phyloP scores from a whole-genome alignment of 2,329 filamentous ascomycete genomes.

The Scedosporium boydii region DNA sequence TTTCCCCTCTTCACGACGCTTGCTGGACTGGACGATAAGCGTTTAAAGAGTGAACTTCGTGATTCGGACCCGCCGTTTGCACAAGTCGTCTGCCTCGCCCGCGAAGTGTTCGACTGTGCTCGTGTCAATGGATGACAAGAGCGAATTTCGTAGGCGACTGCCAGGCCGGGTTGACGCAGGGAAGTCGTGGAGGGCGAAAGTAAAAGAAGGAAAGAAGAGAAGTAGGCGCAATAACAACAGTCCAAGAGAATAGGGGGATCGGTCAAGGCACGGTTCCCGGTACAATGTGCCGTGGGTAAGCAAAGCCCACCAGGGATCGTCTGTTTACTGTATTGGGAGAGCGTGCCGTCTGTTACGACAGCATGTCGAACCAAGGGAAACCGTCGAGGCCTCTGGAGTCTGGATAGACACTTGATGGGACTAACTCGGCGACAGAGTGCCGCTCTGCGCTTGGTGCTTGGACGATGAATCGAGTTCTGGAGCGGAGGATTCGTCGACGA shows the following conservation, averaged over 20 bases:
- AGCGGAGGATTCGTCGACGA: background rate
- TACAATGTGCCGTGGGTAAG: background rate
- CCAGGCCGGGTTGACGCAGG: background rate
- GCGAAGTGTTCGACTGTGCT: slow-evolving; percentile 36
- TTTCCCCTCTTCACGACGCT: background rate
- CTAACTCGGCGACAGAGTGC: background rate
- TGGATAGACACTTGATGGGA: background rate
- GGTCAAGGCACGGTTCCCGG: background rate
- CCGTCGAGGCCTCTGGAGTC: background rate
- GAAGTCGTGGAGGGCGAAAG: background rate
- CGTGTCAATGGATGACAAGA: slow-evolving; percentile 9
- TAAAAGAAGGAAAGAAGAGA: background rate
- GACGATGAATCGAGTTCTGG: background rate
- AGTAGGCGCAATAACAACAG: background rate
- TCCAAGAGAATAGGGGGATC: background rate
- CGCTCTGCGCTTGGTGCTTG: background rate
- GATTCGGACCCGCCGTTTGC: slow-evolving; percentile 29
- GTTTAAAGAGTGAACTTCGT: slow-evolving; percentile 7
- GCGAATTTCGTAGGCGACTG: slow-evolving; percentile 1
- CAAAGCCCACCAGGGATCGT: background rate
- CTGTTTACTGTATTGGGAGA: background rate
- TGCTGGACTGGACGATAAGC: background rate
- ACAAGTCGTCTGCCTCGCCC: slow-evolving; percentile 37
- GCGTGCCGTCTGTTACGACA: background rate
- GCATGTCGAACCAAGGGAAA: background rate